Base-by-base conservation (phyloP, 148 eudicot species). In the Agrostemma githago region DNA sequence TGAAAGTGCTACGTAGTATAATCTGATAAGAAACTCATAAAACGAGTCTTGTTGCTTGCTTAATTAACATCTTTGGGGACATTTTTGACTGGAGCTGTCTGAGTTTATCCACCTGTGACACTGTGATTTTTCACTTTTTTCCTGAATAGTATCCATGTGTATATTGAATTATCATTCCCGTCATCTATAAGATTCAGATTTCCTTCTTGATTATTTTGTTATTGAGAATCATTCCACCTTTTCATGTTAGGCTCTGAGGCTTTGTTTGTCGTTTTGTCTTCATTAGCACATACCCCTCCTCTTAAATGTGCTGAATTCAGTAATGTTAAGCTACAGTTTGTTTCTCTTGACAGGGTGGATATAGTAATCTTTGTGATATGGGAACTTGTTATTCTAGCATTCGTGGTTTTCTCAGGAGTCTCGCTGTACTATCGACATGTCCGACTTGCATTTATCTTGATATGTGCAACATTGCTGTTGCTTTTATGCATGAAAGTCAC, bases 331-430 rank as follows among this genome's bases (percentile, higher is more conserved):
- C 12, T 12, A n/a, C 19, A 2, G 21, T 62, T 62, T 34, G 4
- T 51, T 53, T 70, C 58, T 70, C 76, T 81, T 79, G 62, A 88
- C 93, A 95, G 98, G 93, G 93, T 90, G 79, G 98, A 95, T 75
- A 89, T 92, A 37, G 96, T 86, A 74, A 79, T 95, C 79, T 95
- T 95, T 53, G 96, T 92, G 41, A 81, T 95, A 78, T 95, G 98
- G 98, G 98, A 95, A 80, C 96, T 95, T 51, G 83, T 83, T 72
- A 87, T 87, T 81, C 76, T 95, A 74, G 98, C 98, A 34, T 89
- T 87, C 78, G 75, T 95, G 78, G 98, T 95, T 75, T 92, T 95
- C 86, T 88, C 98, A 34, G 96, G 92, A 43, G 86, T 92, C 72
- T 92, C 98, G 3, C 85, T 95, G 54, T 95, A 95, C 77, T 88